Evolutionary conservation across 1,284 basidiomycete genomes (phyloP).

Genomic region (Heterobasidion occidentale): DNA sequence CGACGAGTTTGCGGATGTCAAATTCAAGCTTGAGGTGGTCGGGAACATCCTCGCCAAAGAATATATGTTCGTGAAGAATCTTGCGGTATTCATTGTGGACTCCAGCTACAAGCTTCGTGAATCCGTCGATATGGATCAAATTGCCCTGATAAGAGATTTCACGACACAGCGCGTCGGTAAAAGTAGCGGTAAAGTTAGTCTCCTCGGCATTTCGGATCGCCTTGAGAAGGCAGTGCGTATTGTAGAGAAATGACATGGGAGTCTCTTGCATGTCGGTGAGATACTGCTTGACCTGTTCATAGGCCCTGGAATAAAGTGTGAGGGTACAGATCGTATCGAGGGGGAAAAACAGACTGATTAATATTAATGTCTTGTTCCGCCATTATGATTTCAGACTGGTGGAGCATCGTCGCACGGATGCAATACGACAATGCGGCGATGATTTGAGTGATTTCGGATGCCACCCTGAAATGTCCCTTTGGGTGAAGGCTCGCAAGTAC

Average conservation of each 20-base stretch:
- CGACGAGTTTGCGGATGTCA: neutral
- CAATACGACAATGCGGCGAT: neutral
- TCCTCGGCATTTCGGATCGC: neutral
- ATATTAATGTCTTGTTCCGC: neutral
- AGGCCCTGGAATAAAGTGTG: neutral
- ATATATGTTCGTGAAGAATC: neutral
- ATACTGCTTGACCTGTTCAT: neutral
- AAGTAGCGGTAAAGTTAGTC: neutral
- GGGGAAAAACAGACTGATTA: neutral
- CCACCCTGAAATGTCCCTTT: neutral
- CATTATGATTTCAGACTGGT: neutral
- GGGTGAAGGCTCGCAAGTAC: neutral
- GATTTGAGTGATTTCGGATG: neutral
- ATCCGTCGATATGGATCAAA: neutral
- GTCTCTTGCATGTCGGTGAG: neutral
- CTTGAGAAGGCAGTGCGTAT: neutral
- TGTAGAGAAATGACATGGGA: neutral
- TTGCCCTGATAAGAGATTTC: neutral
- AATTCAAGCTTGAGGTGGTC: neutral
- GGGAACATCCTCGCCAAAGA: neutral
- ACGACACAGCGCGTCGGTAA: neutral
- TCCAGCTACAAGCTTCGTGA: neutral
- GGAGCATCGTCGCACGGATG: neutral
- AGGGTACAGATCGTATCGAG: neutral
- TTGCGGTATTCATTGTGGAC: neutral